These are phyloP conservation scores for Citrus sinensis DNA, from an alignment of 345 rosid species.

Conservation along the genomic window DNA sequence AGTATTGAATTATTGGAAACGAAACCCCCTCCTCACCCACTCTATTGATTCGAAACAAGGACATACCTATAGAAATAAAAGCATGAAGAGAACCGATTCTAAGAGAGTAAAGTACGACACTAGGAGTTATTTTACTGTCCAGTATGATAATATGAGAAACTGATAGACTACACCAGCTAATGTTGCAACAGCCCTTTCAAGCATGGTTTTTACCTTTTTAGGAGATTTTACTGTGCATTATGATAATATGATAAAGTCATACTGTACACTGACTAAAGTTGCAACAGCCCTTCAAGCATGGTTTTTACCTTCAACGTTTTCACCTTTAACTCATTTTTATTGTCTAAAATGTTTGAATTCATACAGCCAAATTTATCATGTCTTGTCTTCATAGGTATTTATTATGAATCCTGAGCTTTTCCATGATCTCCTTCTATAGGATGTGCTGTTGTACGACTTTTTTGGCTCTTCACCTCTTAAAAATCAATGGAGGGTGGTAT, in stretches of 20 bases:
- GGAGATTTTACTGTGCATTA: too few species aligned
- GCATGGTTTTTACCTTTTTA: too few species aligned
- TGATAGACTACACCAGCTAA: too few species aligned
- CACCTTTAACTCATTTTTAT: too few species aligned
- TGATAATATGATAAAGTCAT: too few species aligned
- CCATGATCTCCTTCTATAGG: constrained; percentile 21
- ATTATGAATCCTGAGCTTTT: neutral
- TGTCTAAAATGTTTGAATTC: neutral
- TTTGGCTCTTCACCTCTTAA: constrained; percentile 44
- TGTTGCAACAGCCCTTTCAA: too few species aligned
- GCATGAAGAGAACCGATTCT: neutral
- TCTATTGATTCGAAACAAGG: neutral
- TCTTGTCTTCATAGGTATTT: neutral
- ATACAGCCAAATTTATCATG: neutral
- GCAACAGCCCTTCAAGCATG: too few species aligned
- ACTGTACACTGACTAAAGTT: too few species aligned
- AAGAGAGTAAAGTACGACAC: neutral
- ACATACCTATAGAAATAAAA: neutral
- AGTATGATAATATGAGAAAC: too few species aligned
- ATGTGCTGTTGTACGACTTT: constrained; percentile 51
- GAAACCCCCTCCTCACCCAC: neutral
- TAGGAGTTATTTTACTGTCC: too few species aligned
- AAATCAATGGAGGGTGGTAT: constrained; percentile 48
- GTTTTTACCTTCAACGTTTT: too few species aligned
- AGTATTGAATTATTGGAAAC: neutral